Base-by-base conservation (phyloP, 768 basidiomycete genomes). In the Calocera viscosa region DNA sequence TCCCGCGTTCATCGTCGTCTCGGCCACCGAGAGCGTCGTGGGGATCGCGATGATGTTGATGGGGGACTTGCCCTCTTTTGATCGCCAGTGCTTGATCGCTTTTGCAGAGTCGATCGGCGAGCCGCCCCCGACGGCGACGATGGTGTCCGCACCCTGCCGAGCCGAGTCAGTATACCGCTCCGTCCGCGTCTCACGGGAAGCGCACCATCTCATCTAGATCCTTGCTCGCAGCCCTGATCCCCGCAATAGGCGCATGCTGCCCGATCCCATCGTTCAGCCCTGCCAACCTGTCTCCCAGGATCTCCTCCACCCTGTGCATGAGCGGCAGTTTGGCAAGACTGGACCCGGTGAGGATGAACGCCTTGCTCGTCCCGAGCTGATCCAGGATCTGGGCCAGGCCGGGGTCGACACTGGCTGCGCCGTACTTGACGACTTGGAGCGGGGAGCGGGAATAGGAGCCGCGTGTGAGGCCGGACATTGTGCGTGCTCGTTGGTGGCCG, bases 41-140 rank as follows among this genome's bases (percentile, higher is more conserved):
- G 90, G 90, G 67, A 91, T 86, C 17, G 90, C 87, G 64, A 92
- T 88, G 43, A 47, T 47, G 43, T 47, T 47, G 16, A 47, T 47
- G 16, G 43, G 19, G 70, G 90, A 89, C 22, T 76, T 80, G 1
- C 70, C 75, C 68, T 85, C 82, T 68, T 85, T 75, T 70, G 87
- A 84, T 34, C 85, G 76, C 64, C 82, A 80, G 73, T 84, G 86
- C 8, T 87, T 73, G 32, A 91, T 86, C 0, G 84, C 85, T 73
- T 92, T 91, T 24, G 87, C 78, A 1, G 86, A 88, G 73, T 91
- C 90, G 67, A 91, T 79, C 14, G 89, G 88, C 0, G 89, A 90
- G 63, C 90, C 90, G 26, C 90, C 90, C 1, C 90, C 90, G 47
- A 91, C 80, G 30, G 87, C 78, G 40, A 92, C 82, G 70, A 91